A percentile compares a stretch with the other conserved stretches of the same genome.
Conservation (phyloP, 495 filamentous ascomycete genomes). For the Achaetomiella virescens region DNA sequence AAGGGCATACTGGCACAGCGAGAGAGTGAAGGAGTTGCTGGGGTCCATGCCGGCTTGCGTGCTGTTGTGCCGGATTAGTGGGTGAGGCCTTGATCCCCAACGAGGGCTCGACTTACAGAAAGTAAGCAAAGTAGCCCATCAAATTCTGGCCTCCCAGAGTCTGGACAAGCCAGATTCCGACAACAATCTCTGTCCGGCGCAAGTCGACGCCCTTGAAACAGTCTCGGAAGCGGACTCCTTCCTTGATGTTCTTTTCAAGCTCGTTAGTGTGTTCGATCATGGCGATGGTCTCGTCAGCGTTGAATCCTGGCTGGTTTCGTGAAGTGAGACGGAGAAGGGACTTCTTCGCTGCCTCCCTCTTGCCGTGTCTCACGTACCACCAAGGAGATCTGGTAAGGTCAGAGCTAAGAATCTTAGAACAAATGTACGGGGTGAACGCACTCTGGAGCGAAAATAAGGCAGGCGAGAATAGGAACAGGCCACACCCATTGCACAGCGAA, state of each 20-base stretch:
- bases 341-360: constrained; percentile 49
- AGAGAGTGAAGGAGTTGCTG: constrained; percentile 47
- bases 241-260: constrained; percentile 52
- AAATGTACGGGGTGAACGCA: constrained; percentile 2
- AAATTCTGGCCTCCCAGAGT: constrained; percentile 61
- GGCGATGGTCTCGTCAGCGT: constrained; percentile 57
- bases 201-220: constrained; percentile 62
- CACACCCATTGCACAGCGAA: constrained; percentile 70
- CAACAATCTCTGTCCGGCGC: constrained; percentile 60
- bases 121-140: constrained; percentile 65
- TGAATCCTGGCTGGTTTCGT: constrained; percentile 46
- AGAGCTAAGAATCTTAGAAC: not conserved
- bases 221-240: constrained; percentile 54
- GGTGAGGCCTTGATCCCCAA: not conserved
- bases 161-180: constrained; percentile 62
- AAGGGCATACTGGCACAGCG: constrained; percentile 36
- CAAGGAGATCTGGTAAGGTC: constrained; percentile 40
- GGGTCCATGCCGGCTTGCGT: constrained; percentile 56
- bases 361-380: constrained; percentile 61
- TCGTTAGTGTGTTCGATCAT: constrained; percentile 69
- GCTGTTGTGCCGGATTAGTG: no score
- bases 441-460: constrained; percentile 58
- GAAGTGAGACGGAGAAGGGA: constrained; percentile 55
- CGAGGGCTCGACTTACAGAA: constrained; percentile 34
- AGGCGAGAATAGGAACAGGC: constrained; percentile 59